Evolutionary conservation across 768 basidiomycete genomes (phyloP).

Genomic region (Erythrobasidium yunnanense): DNA sequence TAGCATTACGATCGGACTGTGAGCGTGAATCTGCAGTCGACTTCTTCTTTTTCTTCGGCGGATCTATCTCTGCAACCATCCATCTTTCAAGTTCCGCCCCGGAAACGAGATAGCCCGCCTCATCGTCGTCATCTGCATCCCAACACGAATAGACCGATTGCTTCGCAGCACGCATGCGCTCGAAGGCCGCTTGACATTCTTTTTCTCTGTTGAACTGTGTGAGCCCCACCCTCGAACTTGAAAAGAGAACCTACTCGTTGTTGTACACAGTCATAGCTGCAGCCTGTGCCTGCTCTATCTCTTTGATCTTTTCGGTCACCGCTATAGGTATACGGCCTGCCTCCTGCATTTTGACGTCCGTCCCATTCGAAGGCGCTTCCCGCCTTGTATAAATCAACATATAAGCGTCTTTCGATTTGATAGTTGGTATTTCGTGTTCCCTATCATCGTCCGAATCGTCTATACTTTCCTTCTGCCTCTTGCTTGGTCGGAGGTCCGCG

Average conservation of each 20-base stretch:
- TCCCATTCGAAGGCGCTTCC: background rate
- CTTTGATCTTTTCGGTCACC: background rate
- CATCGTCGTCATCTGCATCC: background rate
- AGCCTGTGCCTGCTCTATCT: background rate
- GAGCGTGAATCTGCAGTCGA: too few relatives aligned
- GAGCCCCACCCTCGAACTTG: too few relatives aligned
- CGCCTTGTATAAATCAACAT: slow-evolving; percentile 79
- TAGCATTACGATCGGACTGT: too few relatives aligned
- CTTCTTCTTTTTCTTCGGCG: slow-evolving; percentile 1
- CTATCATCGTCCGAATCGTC: too few relatives aligned
- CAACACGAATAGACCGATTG: background rate
- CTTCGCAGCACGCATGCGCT: background rate
- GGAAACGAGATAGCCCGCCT: background rate
- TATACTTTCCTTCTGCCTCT: too few relatives aligned
- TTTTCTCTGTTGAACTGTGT: background rate
- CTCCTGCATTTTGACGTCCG: background rate
- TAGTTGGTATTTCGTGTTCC: background rate
- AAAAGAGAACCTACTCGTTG: too few relatives aligned
- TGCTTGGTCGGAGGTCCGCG: too few relatives aligned
- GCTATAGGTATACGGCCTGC: background rate
- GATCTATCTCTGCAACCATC: background rate
- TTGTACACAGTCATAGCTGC: background rate
- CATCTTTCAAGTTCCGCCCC: background rate
- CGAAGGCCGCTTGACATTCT: background rate
- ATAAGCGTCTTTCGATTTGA: slow-evolving; percentile 44